These are phyloP conservation scores for Peniophora sp. DNA, from an alignment of 1,284 basidiomycete genomes.

Conservation along the genomic window DNA sequence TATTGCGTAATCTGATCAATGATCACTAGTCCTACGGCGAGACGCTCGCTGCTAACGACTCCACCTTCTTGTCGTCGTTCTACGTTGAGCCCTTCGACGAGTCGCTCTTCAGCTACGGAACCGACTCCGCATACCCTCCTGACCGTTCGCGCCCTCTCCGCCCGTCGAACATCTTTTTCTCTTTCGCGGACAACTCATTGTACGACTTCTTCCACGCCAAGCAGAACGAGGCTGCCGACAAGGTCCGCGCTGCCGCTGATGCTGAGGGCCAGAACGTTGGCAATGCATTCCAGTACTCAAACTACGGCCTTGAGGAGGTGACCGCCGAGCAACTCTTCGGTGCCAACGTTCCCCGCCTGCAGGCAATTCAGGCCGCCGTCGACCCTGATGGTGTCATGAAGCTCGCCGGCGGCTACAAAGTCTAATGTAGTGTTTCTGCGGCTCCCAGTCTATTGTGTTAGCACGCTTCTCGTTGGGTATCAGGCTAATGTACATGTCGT, in stretches of 20 bases:
- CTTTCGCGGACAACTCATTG: constrained; percentile 26
- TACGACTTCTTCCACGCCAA: constrained; percentile 34
- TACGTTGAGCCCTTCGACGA: constrained; percentile 51
- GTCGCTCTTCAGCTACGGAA: constrained; percentile 30
- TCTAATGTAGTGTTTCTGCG: constrained; percentile 3
- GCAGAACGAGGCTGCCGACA: constrained; percentile 27
- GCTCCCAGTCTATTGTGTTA: too few relatives aligned
- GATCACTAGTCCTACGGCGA: constrained; percentile 19
- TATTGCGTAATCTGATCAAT: constrained; percentile 15
- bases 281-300: constrained; percentile 30
- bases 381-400: constrained; percentile 48
- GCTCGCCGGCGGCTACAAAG: constrained; percentile 13
- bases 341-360: constrained; percentile 30
- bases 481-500: too few relatives aligned
- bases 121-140: constrained; percentile 41
- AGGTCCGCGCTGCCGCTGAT: constrained; percentile 29
- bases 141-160: constrained; percentile 27
- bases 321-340: constrained; percentile 47
- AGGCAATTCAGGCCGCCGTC: constrained; percentile 29
- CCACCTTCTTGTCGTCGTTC: constrained; percentile 42
- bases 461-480: too few relatives aligned
- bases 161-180: constrained; percentile 43
- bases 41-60: constrained; percentile 18
- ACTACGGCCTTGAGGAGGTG: constrained; percentile 27
- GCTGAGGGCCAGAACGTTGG: constrained; percentile 33